Percentiles rank a stretch among this genome's conserved stretches.
Conservation (phyloP, 129 eudicot genomes). For the Helianthus tuberosus region DNA sequence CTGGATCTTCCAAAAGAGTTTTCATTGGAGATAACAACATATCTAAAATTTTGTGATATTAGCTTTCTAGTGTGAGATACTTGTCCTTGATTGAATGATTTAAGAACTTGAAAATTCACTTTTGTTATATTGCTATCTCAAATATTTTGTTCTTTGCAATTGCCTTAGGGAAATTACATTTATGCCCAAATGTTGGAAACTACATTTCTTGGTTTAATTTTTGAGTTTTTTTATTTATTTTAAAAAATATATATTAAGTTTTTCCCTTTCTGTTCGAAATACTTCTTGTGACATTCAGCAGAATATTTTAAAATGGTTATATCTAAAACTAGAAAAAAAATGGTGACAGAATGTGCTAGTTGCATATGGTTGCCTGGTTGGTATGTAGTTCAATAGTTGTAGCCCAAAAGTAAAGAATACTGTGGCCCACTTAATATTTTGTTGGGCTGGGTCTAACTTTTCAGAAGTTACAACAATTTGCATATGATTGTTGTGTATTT, state of each 20-base stretch:
- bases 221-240: not conserved
- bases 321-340: not conserved
- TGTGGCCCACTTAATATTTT: not conserved
- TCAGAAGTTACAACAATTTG: not conserved
- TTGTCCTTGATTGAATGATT: constrained; percentile 48
- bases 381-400: no score
- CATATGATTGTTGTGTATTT: no score
- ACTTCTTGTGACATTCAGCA: no score
- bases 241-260: not conserved
- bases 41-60: constrained; percentile 37
- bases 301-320: no score
- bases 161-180: not conserved
- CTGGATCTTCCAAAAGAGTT: constrained; percentile 32
- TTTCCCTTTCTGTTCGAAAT: no score
- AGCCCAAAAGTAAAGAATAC: not conserved
- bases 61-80: constrained; percentile 68
- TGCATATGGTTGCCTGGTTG: no score
- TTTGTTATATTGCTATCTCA: constrained; percentile 25
- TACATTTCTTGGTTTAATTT: not conserved
- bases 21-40: constrained; percentile 10
- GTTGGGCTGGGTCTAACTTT: constrained; percentile 6
- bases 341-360: not conserved
- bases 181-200: not conserved
- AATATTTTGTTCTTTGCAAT: constrained; percentile 10
- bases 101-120: constrained; percentile 27